Evolutionary conservation across 331 rosid species (phyloP), one percentile per base, ranked within the genome.

Genomic region (Spiraea crenata): DNA sequence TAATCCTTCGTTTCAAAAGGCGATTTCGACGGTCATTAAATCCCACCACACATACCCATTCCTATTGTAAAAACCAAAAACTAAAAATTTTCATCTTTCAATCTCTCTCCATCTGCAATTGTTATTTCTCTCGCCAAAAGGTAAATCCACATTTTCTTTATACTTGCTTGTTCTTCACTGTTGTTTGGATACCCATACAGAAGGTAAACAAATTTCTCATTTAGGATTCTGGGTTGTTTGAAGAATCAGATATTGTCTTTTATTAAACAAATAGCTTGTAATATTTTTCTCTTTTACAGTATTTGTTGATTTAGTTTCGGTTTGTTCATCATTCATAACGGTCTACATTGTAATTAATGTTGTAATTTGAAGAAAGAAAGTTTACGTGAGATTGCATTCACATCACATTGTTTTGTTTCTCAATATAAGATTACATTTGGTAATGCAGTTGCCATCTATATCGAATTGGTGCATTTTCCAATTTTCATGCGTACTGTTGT

Each of bases 1-100:
- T 42, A 31, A 56, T n/a, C 55, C 16, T 57, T 31, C 74, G 46
- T 70, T 70, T 70, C 74, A 70, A 70, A 44, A 70, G 74, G 74
- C 65, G 74, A 31, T 39, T 70, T 57, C 74, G 4, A 56, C 57
- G 74, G 65, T 16, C 65, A 1, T 63, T 65, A 15, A 56, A 57
- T 70, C 5, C 65, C 68, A 11, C 68, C 37, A 44, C 10, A 16
- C 42, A 20, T 55, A 19, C 72, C n/a, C 25, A 37, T 5, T 54
- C 13, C 40, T 17, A 7, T 38, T 39, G 50, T 13, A 31, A 12
- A 31, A 57, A 7, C 20, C 42, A 64, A 39, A 64, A 6, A 25
- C 2, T 3, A 15, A 49, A 35, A 37, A 64, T 55, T n/a, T 14
- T 19, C 40, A 34, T 35, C 19, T 35, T 19, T 67, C 16, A 19